Percentiles rank a stretch among this genome's conserved stretches.
These are phyloP conservation scores for Shiraia bambusicola DNA, from an alignment of 2,329 filamentous ascomycete genomes.

Conservation along the genomic window DNA sequence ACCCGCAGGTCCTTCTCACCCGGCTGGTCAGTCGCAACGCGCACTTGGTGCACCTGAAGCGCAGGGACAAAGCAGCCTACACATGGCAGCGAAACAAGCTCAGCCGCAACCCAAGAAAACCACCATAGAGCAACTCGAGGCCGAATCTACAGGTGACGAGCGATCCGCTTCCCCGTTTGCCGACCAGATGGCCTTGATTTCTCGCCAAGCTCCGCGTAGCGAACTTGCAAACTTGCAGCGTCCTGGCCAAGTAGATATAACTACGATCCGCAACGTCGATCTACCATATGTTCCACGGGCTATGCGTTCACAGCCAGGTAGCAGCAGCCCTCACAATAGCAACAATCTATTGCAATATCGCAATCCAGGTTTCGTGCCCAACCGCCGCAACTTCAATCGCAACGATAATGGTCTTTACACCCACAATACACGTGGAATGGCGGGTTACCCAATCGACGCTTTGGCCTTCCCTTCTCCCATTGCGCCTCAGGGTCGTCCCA, in stretches of 20 bases:
- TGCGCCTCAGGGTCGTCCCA: slow-evolving; percentile 23
- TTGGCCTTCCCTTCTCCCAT: slow-evolving; percentile 35
- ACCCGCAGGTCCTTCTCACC: background rate
- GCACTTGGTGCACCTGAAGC: slow-evolving; percentile 1
- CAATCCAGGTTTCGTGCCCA: background rate
- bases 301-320: background rate
- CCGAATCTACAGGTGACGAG: background rate
- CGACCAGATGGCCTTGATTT: slow-evolving; percentile 16
- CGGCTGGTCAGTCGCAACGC: background rate
- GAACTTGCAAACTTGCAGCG: slow-evolving; percentile 4
- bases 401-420: slow-evolving; percentile 29
- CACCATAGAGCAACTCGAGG: background rate
- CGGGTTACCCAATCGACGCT: slow-evolving; percentile 34
- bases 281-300: slow-evolving; percentile 1
- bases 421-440: slow-evolving; percentile 12
- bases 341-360: slow-evolving; percentile 12
- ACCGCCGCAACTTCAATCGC: slow-evolving; percentile 4
- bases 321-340: background rate
- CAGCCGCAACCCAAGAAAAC: background rate
- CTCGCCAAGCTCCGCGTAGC: slow-evolving; percentile 8
- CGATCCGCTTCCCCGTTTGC: slow-evolving; percentile 10
- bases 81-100: slow-evolving; percentile 1
- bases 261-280: slow-evolving; percentile 14
- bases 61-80: slow-evolving; percentile 6
- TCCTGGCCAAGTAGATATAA: slow-evolving; percentile 10